Base-by-base conservation (phyloP, 106 monocot genomes). In the Acorus gramineus region DNA sequence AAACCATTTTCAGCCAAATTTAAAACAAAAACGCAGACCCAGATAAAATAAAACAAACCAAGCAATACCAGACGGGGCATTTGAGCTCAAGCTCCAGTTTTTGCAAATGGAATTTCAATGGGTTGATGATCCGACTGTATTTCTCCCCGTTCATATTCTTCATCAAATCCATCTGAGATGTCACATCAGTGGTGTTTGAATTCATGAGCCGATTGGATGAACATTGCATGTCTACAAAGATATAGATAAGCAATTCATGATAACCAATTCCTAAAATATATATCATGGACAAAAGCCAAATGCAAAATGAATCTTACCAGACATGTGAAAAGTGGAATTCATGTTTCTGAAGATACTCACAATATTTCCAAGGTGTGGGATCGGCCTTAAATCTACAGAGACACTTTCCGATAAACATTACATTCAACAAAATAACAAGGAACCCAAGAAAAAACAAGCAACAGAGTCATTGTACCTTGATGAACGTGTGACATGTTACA, bases 21-120 rank as follows among this genome's bases (percentile, higher is more conserved):
- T 44, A 44, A 9, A 4, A 28, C 5, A 28, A 6, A 6, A 60
- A 43, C 13, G 3, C 7, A 42, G 44, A 60, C 7, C 57, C 6
- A 46, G 8, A 9, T 43, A 4, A 14, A 55, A 56, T 62, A 53
- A 49, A 43, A 44, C 49, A 1, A 11, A 58, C 8, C 7, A 45
- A 5, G 8, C 3, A 52, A 43, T 74, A 87, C 89, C 89, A 89
- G 3, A 69, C 52, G 71, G 79, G 84, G 61, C 89, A 89, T 45
- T 84, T 89, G 53, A 89, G 80, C 77, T 89, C 89, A 64, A 89
- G 58, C 79, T 89, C 84, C 89, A 89, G 69, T 70, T 84, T 89
- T 84, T 84, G 78, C 7, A 89, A 70, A 69, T 84, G 73, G 44
- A 84, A 76, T 6, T 76, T 59, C 73, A 84, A 73, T 6, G 81